Evolutionary conservation across 2,329 filamentous ascomycete species (phyloP).

Genomic region (Graphilbum sp.): DNA sequence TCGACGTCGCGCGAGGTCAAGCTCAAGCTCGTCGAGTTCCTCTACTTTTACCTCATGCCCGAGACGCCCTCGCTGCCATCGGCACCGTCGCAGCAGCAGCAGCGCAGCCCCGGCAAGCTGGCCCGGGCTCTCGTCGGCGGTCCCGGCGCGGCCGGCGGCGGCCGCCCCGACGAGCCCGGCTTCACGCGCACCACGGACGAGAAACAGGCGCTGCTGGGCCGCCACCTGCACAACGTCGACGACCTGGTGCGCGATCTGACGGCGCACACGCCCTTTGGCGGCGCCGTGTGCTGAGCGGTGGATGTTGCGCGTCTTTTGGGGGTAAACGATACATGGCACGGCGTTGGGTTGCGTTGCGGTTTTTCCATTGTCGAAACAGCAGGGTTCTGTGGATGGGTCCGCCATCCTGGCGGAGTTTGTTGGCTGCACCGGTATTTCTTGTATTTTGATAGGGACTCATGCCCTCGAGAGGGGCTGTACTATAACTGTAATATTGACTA

Average conservation of each 20-base stretch:
- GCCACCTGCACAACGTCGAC: constrained; percentile 67
- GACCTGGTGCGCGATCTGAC: constrained; percentile 72
- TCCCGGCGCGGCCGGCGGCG: constrained; percentile 13
- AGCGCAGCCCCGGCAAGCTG: constrained; percentile 54
- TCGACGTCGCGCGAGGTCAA: constrained; percentile 79
- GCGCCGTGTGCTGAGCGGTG: constrained; percentile 33
- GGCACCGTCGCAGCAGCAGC: constrained; percentile 35
- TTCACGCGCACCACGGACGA: constrained; percentile 56
- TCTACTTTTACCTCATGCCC: constrained; percentile 98
- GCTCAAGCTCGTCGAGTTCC: constrained; percentile 87
- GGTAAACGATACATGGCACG: too few relatives aligned
- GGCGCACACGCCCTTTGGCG: constrained; percentile 60
- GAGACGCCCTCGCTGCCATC: constrained; percentile 49
- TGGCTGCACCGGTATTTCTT: too few relatives aligned
- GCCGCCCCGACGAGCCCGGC: constrained; percentile 11
- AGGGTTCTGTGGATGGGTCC: too few relatives aligned
- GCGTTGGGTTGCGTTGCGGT: too few relatives aligned
- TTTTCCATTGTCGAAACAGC: too few relatives aligned
- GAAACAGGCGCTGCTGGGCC: constrained; percentile 64
- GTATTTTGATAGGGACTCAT: too few relatives aligned
- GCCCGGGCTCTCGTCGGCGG: constrained; percentile 35
- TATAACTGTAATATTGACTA: too few relatives aligned
- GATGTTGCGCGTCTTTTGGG: background rate
- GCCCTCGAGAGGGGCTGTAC: too few relatives aligned
- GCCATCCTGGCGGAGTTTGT: too few relatives aligned